Conservation (phyloP, 2,329 filamentous ascomycete species). For the Amesomyces nigricolor region DNA sequence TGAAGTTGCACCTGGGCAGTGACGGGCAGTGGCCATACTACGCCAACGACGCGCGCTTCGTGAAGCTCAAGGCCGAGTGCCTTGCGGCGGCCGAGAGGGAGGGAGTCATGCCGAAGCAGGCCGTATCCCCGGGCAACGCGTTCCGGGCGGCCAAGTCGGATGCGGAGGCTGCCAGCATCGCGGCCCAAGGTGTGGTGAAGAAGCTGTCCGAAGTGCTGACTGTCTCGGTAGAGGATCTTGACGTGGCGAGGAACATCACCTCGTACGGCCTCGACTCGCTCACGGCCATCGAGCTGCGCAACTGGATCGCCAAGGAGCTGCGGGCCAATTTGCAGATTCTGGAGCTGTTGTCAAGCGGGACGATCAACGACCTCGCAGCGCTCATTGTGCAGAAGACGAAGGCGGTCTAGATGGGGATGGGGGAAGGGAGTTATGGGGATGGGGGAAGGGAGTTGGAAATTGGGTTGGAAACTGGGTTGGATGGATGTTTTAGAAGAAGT, state of each 20-base stretch:
- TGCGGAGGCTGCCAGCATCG: constrained; percentile 28
- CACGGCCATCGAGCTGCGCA: constrained; percentile 30
- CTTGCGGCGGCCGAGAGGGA: constrained; percentile 23
- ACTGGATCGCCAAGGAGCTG: constrained; percentile 29
- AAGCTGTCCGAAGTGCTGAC: constrained; percentile 29
- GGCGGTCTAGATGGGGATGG: neutral
- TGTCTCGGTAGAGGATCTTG: constrained; percentile 25
- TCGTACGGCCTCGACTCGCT: constrained; percentile 29
- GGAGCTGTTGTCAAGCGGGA: constrained; percentile 27
- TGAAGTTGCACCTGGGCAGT: constrained; percentile 26
- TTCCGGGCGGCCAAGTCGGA: constrained; percentile 28
- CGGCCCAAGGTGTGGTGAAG: constrained; percentile 26
- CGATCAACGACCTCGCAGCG: constrained; percentile 23
- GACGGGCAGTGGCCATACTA: constrained; percentile 25
- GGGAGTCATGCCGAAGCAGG: constrained; percentile 16
- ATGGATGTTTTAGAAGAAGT: too few species aligned
- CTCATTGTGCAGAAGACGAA: constrained; percentile 25
- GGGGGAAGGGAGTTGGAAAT: neutral
- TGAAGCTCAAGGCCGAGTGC: constrained; percentile 20
- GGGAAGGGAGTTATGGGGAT: neutral
- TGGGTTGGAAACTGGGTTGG: too few species aligned
- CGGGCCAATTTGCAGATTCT: constrained; percentile 26
- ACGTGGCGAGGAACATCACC: constrained; percentile 26
- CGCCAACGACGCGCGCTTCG: constrained; percentile 24
- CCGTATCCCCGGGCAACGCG: constrained; percentile 25